Conservation (phyloP, 2,329 filamentous ascomycete species). For the Xylariales sp. region DNA sequence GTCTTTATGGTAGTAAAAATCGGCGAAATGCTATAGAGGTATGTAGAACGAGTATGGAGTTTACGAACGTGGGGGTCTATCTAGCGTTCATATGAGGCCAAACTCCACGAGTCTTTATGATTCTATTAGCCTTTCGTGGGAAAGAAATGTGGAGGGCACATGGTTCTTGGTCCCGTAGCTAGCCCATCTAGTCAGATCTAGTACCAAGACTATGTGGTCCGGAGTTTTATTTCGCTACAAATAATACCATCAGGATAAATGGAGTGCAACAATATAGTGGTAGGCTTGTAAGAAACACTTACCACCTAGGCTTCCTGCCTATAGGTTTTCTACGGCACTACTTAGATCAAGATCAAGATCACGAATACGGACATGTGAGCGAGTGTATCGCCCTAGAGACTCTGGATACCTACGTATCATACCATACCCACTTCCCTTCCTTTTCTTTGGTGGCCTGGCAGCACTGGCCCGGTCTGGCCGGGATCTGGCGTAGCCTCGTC, state of each 20-base stretch:
- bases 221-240: conserved; percentile 12
- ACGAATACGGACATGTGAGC: conserved; percentile 5
- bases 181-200: conserved; percentile 5
- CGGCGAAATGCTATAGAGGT: conserved; percentile 27
- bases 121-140: conserved; percentile 21
- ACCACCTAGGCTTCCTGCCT: conserved; percentile 2
- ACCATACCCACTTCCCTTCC: background rate
- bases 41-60: conserved; percentile 2
- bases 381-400: background rate
- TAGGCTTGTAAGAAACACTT: conserved; percentile 12
- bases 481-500: conserved; percentile 19
- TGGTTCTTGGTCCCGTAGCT: conserved; percentile 19
- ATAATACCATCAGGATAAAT: conserved; percentile 15
- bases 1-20: conserved; percentile 23
- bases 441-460: conserved; percentile 2
- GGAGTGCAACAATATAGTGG: background rate
- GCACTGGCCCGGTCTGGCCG: too few relatives aligned
- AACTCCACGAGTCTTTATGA: conserved; percentile 18
- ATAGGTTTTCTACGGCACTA: background rate
- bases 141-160: conserved; percentile 28
- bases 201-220: conserved; percentile 22
- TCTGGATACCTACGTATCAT: background rate
- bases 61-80: conserved; percentile 29
- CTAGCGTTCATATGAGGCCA: conserved; percentile 18
- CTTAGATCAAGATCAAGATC: background rate